Evolutionary conservation across 176 grass and related monocot species (phyloP), one percentile per base, ranked within the genome.

Genomic region (Avena eriantha): DNA sequence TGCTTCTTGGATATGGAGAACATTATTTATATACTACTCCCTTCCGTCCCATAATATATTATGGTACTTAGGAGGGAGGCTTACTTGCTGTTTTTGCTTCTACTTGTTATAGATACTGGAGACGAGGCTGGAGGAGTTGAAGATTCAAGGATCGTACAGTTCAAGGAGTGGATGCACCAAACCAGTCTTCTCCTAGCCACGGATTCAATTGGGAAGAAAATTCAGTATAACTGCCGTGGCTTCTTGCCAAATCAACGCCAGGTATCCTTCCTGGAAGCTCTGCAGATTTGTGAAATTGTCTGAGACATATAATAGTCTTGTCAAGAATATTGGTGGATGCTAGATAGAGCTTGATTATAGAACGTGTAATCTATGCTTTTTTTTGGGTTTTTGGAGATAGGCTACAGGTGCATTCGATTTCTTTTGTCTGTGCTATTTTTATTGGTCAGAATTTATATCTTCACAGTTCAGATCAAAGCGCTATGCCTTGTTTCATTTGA

Each of bases 171-270:
- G 59, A 61, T 61, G 59, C 10, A 61, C 87, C 94, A 93, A 69
- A 89, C 88, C 39, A 84, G 66, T 59, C 94, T 98, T 88, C 85
- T 94, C 78, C 87, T 86, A 86, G 85, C 88, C 47, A 94, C 97
- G 39, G 94, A 98, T 90, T 83, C 77, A 77, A 93, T 94, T 21
- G 97, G 97, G 47, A 88, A 91, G 88, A 94, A 90, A 77, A 93
- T 98, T 78, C 97, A 98, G 78, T 98, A 96, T 78, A 77, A 87
- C 68, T 94, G 92, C 21, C 90, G 46, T 60, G 97, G 94, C 34
- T 98, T 98, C 85, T 94, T 96, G 86, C 90, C 80, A 54, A 98
- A 98, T 91, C 84, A 75, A 87, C 97, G 94, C 35, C 97, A 96
- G 97, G 97, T 98, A 79, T 83, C 36, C 59, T 47, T 86, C 53